Evolutionary conservation across 148 eudicot genomes (phyloP).

Genomic region (Vaccinium myrtillus): DNA sequence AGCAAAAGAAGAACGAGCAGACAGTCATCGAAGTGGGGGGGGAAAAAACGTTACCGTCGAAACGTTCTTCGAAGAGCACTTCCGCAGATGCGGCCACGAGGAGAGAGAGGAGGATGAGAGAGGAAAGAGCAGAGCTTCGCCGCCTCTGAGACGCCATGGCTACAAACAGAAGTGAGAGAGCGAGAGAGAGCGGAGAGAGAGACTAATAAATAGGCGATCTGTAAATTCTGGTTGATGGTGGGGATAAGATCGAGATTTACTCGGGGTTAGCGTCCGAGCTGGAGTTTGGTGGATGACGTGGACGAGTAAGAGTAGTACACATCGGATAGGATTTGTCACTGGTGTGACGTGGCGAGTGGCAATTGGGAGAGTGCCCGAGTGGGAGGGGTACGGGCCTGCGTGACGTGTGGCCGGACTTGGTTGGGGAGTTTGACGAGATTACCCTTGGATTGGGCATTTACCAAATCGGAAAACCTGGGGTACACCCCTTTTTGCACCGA

Average conservation of each 20-base stretch:
- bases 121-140: constrained; percentile 47
- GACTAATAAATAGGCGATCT: neutral
- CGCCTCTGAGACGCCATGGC: constrained; percentile 55
- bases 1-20: too few relatives aligned
- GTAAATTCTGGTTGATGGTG: constrained; percentile 9
- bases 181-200: neutral
- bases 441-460: neutral
- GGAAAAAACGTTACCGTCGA: constrained; percentile 41
- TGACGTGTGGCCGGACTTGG: neutral
- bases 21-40: neutral
- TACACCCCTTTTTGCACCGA: too few relatives aligned
- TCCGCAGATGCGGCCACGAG: constrained; percentile 55
- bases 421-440: constrained; percentile 3
- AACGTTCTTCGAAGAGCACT: constrained; percentile 86
- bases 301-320: constrained; percentile 25
- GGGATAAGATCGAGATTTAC: neutral
- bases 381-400: neutral
- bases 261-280: neutral
- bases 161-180: neutral
- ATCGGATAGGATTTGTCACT: constrained; percentile 36
- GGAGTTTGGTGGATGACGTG: constrained; percentile 19
- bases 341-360: constrained; percentile 31
- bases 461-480: too few relatives aligned
- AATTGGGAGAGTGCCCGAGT: constrained; percentile 34
- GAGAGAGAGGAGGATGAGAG: constrained; percentile 56